phyloP scores from a whole-genome alignment of 2,329 filamentous ascomycete species.

The Arthrobotrys musiformis region DNA sequence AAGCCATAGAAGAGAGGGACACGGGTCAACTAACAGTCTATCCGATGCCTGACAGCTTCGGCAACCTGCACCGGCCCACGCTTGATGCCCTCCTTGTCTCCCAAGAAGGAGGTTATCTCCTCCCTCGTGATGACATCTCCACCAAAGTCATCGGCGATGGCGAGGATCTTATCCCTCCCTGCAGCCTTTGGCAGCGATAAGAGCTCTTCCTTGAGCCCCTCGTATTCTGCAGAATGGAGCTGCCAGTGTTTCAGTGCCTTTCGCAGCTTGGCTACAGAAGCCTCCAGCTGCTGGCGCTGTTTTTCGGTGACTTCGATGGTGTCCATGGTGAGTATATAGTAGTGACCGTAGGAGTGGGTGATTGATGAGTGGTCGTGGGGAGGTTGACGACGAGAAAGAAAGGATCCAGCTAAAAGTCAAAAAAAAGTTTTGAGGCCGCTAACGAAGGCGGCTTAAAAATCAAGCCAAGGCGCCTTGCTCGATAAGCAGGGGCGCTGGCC shows the following conservation, averaged over 20 bases:
- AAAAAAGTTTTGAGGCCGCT: conserved; percentile 17
- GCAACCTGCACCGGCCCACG: conserved; percentile 73
- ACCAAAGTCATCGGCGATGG: conserved; percentile 70
- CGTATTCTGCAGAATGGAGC: conserved; percentile 90
- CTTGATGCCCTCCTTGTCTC: conserved; percentile 63
- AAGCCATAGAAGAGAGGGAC: background rate
- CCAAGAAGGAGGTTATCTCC: conserved; percentile 70
- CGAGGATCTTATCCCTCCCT: conserved; percentile 67
- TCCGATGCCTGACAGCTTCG: conserved; percentile 75
- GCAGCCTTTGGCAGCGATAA: conserved; percentile 67
- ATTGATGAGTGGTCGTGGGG: conserved; percentile 64
- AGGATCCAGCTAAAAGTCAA: conserved; percentile 13
- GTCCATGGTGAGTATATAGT: conserved; percentile 44
- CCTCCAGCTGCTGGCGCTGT: conserved; percentile 79
- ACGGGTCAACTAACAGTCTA: conserved; percentile 71
- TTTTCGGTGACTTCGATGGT: conserved; percentile 72
- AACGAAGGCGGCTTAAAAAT: conserved; percentile 53
- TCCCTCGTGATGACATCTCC: conserved; percentile 73
- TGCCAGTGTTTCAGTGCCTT: conserved; percentile 87
- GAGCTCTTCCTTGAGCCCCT: conserved; percentile 85
- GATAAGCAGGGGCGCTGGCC: background rate
- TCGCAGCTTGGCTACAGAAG: conserved; percentile 77
- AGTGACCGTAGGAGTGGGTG: too few relatives aligned
- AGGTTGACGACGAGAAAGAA: background rate
- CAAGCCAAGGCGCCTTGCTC: conserved; percentile 10